Base-by-base conservation (phyloP, 495 filamentous ascomycete genomes). In the Neurospora pannonica region DNA sequence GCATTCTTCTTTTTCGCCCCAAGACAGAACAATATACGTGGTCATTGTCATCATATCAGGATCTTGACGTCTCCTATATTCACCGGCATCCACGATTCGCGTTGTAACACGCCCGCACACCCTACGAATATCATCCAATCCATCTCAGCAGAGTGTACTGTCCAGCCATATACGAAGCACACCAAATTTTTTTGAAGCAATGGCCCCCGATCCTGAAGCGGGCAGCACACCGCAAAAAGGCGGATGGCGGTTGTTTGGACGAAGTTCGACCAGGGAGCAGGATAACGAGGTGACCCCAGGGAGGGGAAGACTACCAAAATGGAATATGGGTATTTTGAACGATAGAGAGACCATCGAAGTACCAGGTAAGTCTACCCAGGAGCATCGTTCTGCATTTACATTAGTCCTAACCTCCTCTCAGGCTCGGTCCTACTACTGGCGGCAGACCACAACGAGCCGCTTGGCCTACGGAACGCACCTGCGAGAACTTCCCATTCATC, bases 281-380 rank as follows among this genome's bases (percentile, higher is more conserved):
- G 67, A 71, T 28, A 48, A 34, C 34, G n/a, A 70, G 5, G 75
- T 73, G 36, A 40, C 37, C 3, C 13, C 28, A 13, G 75, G 54
- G 37, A 78, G 75, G 70, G 10, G 69, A 2, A 73, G 74, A 13
- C 81, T 74, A 31, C 71, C 80, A 4, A 82, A 89, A 83, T 94
- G 92, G 87, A 93, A 87, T 9, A 85, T 98, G 83, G 95, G 95
- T 43, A 91, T 98, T 24, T 80, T 97, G 42, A 95, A 94, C 79
- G 94, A 97, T 77, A 87, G 80, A 73, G 82, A 91, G 70, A 98
- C 95, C 0, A 92, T 97, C 43, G 93, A 97, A 84, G 96, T 98
- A 28, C 96, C 95, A 77, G 95, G 95, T 95, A 84, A 74, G 88
- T 82, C 39, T 24, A 31, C 17, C 67, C 28, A 46, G 43, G 10